Base-by-base conservation (phyloP, 2,329 filamentous ascomycete genomes). In the Lasiodiplodia sp. region DNA sequence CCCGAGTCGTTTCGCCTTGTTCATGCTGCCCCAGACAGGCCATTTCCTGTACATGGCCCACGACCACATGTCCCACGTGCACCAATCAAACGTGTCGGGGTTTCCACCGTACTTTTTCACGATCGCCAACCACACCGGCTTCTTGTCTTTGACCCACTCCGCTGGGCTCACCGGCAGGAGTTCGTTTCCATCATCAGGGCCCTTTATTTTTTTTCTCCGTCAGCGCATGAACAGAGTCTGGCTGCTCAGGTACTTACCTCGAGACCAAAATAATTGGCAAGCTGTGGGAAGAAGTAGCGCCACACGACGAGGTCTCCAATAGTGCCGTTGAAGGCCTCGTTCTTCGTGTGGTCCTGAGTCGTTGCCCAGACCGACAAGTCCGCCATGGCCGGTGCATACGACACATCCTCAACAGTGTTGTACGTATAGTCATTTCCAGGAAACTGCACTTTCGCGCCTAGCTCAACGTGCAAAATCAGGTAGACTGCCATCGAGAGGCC, bases 261-360 rank as follows among this genome's bases (percentile, higher is more conserved):
- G 23, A 75, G 74, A 1, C 77, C 77, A 44, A 81, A 82, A 6
- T 77, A 75, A 4, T 65, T 67, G 0, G 80, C 81, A 0, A 83
- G 57, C n/a, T 75, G 75, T 0, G 82, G 81, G 81, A 81, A 83
- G 60, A 83, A 72, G 23, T 75, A 78, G 38, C 80, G 79, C 73
- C 77, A 84, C 1, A 75, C 75, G 58, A 81, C 73, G 6, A 74
- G 73, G 38, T 81, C 79, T 6, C 80, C 80, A 49, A 83, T 82
- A n/a, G 77, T 74, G 21, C 80, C 75, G 56, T 83, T 83, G 73
- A 83, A 82, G 6, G 76, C 76, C 21, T 83, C 68, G 58, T 83
- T 80, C 2, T 72, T 75, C 8, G 74, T 75, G 2, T 73, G 70
- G 0, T 73, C 70, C 34, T 77, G 74, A 1, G 73, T 73, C 0